Base-by-base conservation (phyloP, 192 early-diverging fungal genomes). In the Backusella liffmaniae region DNA sequence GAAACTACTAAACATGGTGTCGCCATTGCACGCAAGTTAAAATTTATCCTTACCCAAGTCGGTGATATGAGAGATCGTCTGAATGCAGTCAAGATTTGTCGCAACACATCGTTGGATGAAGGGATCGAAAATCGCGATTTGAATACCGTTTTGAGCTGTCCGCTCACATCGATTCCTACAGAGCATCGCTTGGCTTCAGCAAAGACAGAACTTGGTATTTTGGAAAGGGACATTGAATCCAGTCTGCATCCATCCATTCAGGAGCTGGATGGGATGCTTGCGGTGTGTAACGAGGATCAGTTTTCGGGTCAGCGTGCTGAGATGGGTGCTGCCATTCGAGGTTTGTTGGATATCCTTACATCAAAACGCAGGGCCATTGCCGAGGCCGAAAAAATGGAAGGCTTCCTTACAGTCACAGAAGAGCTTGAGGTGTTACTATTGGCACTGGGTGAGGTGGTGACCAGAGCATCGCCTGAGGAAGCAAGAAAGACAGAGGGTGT, bases 401-500 rank as follows among this genome's bases (percentile, higher is more conserved):
- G 66, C 1, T 81, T 86, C 49, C 56, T 83, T 29, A 82, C 72
- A 4, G 77, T 77, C 13, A 74, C 77, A 4, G 84, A 86, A 35
- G 84, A 82, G 76, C 49, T 81, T 30, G 79, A 86, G 23, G 78
- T 81, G 7, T 66, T 86, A 21, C 75, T 86, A 36, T 69, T 44
- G 9, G 80, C 82, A 8, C 59, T 86, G n/a, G 67, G 77, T n/a
- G 84, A 86, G 35, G 77, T 84, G 5, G 69, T 85, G 0, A 77
- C 76, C 12, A 51, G 69, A 59, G 76, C 82, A 3, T 67, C 67
- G 5, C 75, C 71, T 2, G 32, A 74, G 26, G 10, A 71, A 5
- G 65, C 73, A 65, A 16, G 73, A 66, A 56, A 73, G 36, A 37
- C 66, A 41, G 46, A 26, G 15, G 70, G 44, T 23, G 62, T 4